phyloP scores from a whole-genome alignment of 2,329 filamentous ascomycete genomes.

The Fonsecaea monophora region DNA sequence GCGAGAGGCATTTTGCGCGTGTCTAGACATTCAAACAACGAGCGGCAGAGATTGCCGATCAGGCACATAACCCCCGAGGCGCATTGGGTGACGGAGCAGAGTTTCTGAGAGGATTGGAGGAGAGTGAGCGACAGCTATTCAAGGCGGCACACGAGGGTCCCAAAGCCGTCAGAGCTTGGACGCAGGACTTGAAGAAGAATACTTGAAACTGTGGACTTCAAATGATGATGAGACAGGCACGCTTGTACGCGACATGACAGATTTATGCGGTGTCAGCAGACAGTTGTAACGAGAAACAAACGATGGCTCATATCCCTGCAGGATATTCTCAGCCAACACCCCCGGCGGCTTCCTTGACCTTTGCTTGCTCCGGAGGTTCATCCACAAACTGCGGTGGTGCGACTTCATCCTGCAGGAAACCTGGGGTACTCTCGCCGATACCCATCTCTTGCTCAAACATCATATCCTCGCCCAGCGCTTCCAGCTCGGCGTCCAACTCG shows the following conservation, averaged over 20 bases:
- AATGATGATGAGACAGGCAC: not conserved
- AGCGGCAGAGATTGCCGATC: constrained; percentile 82
- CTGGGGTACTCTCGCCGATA: constrained; percentile 70
- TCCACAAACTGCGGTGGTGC: constrained; percentile 87
- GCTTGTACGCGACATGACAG: constrained; percentile 17
- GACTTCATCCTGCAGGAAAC: constrained; percentile 88
- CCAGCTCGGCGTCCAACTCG: constrained; percentile 93
- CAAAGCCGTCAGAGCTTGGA: constrained; percentile 54
- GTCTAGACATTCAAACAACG: constrained; percentile 77
- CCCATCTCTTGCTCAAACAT: constrained; percentile 73
- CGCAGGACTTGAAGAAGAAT: constrained; percentile 37
- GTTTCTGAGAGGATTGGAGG: constrained; percentile 86
- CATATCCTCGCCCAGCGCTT: constrained; percentile 92
- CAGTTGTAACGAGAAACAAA: not conserved
- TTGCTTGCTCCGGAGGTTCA: constrained; percentile 75
- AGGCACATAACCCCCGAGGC: constrained; percentile 77
- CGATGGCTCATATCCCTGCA: not conserved
- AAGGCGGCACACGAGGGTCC: constrained; percentile 75
- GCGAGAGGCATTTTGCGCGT: not conserved
- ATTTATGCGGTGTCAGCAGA: not conserved
- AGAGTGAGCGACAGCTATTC: constrained; percentile 82
- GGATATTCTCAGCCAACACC: constrained; percentile 28
- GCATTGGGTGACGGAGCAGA: constrained; percentile 67
- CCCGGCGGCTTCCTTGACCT: constrained; percentile 72
- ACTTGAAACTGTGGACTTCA: constrained; percentile 19